Conservation (phyloP, 1,284 basidiomycete genomes). For the Leucoagaricus sp. region DNA sequence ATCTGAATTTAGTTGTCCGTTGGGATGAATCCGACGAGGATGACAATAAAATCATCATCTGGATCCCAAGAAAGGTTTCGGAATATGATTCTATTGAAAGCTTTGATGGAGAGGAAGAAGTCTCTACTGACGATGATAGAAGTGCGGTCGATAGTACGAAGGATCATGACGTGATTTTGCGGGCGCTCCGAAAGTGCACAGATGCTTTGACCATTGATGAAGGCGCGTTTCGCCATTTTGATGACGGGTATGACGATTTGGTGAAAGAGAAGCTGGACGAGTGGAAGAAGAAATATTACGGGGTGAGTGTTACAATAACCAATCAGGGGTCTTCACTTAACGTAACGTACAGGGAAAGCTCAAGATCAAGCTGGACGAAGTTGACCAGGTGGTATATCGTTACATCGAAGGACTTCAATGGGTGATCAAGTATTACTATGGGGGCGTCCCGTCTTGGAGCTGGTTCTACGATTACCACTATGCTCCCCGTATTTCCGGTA, state of each 20-base stretch:
- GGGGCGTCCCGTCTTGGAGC: conserved; percentile 95
- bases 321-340: too few species aligned
- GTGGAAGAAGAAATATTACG: conserved; percentile 93
- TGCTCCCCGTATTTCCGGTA: conserved; percentile 91
- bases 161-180: conserved; percentile 43
- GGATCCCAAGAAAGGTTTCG: conserved; percentile 54
- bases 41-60: conserved; percentile 75
- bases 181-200: conserved; percentile 87
- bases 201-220: conserved; percentile 76
- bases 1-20: conserved; percentile 72
- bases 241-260: conserved; percentile 73
- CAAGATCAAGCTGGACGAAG: conserved; percentile 69
- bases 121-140: conserved; percentile 54
- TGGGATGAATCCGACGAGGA: conserved; percentile 93
- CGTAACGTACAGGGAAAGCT: conserved; percentile 90
- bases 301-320: conserved; percentile 54
- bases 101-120: neutral
- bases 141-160: conserved; percentile 50
- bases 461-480: conserved; percentile 99
- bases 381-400: conserved; percentile 70
- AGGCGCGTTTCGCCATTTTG: conserved; percentile 73
- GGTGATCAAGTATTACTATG: conserved; percentile 99
- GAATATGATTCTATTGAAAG: conserved; percentile 24
- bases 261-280: conserved; percentile 85
- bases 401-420: conserved; percentile 97